Percentiles rank a stretch among this genome's conserved stretches.
These are phyloP conservation scores for Spinacia oleracea DNA, from an alignment of 179 eudicot species.

Conservation along the genomic window DNA sequence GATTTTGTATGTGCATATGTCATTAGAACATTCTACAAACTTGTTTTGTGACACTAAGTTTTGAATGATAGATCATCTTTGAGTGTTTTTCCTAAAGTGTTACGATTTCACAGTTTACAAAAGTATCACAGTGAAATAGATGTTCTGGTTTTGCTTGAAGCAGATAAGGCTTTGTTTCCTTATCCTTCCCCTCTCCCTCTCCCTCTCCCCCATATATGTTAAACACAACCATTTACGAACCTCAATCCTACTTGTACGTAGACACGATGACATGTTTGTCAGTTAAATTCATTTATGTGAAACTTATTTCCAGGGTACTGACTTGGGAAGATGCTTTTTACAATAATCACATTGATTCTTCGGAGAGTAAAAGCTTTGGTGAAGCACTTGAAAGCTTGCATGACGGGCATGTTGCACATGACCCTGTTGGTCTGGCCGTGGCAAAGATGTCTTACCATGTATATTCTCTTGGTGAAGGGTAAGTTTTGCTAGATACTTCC, in stretches of 20 bases:
- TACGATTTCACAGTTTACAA: not conserved
- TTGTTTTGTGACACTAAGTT: not conserved
- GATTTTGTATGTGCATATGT: not conserved
- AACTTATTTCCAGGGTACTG: conserved; percentile 55
- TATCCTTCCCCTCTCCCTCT: not conserved
- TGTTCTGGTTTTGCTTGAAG: not conserved
- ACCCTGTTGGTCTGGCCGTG: conserved; percentile 72
- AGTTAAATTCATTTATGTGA: conserved; percentile 9
- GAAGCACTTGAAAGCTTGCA: conserved; percentile 35
- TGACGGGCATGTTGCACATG: conserved; percentile 49
- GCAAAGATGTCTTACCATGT: conserved; percentile 83
- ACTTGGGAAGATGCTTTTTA: conserved; percentile 88
- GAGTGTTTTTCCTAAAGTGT: not conserved
- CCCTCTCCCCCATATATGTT: too few relatives aligned
- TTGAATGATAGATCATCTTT: not conserved
- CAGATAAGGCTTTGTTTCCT: not conserved
- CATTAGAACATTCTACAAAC: not conserved
- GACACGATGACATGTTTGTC: conserved; percentile 5
- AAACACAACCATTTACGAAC: not conserved
- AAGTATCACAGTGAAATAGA: not conserved
- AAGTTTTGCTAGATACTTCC: conserved; percentile 29
- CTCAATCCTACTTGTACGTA: not conserved
- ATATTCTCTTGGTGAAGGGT: conserved; percentile 93
- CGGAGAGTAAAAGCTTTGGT: conserved; percentile 36
- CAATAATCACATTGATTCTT: conserved; percentile 40